Conservation (phyloP, 2,329 filamentous ascomycete species). For the Purpureocillium lavendulum region DNA sequence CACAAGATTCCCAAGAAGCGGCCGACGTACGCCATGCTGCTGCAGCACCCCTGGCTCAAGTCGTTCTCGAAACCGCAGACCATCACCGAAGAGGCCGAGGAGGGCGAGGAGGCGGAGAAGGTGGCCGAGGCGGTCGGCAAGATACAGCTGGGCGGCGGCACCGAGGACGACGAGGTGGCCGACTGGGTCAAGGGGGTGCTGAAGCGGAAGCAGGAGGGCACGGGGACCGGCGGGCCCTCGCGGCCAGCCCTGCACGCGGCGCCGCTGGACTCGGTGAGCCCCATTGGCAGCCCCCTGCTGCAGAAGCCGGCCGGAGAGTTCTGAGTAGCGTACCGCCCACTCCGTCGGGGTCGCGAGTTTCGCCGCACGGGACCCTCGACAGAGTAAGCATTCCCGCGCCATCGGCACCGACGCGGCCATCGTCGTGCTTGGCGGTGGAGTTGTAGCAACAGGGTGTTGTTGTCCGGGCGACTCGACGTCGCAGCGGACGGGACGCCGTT, state of each 20-base stretch:
- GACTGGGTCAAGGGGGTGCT: slow-evolving; percentile 73
- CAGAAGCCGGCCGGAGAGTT: not conserved
- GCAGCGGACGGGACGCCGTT: too few relatives aligned
- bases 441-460: not conserved
- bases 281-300: slow-evolving; percentile 30
- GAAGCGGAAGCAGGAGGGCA: slow-evolving; percentile 45
- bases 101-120: slow-evolving; percentile 40
- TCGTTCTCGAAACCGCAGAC: slow-evolving; percentile 67
- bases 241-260: slow-evolving; percentile 85
- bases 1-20: slow-evolving; percentile 88
- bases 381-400: too few relatives aligned
- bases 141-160: slow-evolving; percentile 29
- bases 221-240: slow-evolving; percentile 34
- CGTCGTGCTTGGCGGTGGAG: not conserved
- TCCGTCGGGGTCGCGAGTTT: too few relatives aligned
- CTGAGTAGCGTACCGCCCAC: too few relatives aligned
- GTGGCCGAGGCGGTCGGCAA: slow-evolving; percentile 35
- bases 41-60: slow-evolving; percentile 83
- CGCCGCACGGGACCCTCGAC: too few relatives aligned
- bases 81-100: slow-evolving; percentile 62
- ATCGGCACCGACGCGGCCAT: slow-evolving; percentile 3
- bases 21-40: slow-evolving; percentile 86
- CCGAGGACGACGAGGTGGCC: slow-evolving; percentile 72
- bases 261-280: slow-evolving; percentile 66
- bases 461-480: too few relatives aligned